phyloP scores from a whole-genome alignment of 768 basidiomycete genomes.

The Suillus bovinus region DNA sequence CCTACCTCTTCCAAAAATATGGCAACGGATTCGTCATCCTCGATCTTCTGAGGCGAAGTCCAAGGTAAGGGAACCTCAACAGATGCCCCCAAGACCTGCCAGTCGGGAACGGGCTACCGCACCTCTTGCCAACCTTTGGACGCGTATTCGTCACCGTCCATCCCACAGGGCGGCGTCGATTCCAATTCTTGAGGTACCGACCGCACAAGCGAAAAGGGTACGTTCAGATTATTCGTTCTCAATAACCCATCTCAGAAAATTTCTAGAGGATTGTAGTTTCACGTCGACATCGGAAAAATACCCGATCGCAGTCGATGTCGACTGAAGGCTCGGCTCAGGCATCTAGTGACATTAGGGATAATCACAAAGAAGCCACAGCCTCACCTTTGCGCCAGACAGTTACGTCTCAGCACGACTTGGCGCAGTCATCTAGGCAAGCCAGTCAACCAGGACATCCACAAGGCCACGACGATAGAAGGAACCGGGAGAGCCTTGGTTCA shows the following conservation, averaged over 20 bases:
- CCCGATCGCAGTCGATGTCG: not conserved
- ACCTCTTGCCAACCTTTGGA: not conserved
- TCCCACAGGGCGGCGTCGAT: too few relatives aligned
- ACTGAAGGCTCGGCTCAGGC: not conserved
- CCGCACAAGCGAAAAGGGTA: not conserved
- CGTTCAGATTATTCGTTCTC: not conserved
- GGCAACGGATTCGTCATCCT: not conserved
- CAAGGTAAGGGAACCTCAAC: not conserved
- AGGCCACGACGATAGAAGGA: not conserved
- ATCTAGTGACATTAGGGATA: not conserved
- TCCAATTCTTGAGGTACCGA: not conserved
- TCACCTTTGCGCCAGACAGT: not conserved
- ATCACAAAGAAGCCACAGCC: too few relatives aligned
- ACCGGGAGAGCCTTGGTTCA: not conserved
- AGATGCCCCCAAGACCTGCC: not conserved
- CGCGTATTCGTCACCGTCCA: not conserved
- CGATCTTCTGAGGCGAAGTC: not conserved
- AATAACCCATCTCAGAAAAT: not conserved
- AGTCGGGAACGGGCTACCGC: not conserved
- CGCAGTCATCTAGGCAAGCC: not conserved
- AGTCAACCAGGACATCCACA: not conserved
- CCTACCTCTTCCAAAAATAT: not conserved
- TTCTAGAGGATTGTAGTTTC: not conserved
- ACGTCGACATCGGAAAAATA: not conserved
- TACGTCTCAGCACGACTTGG: not conserved